Evolutionary conservation across 2,329 filamentous ascomycete species (phyloP), one percentile per base, ranked within the genome.

Genomic region (Beauveria australis): DNA sequence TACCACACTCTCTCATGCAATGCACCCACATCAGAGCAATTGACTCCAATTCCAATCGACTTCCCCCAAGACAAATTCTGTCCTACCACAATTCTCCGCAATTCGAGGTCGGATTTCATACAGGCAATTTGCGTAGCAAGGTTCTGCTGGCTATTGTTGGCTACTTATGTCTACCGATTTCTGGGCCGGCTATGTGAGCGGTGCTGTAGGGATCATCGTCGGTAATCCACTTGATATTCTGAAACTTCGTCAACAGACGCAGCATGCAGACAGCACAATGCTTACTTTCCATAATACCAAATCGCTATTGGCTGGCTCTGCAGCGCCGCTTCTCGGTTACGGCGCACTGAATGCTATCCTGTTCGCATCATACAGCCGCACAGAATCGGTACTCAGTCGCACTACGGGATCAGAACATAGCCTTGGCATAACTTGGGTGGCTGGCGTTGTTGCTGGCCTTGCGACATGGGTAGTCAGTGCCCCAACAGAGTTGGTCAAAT

Each of bases 401-500:
- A 63, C 68, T 10, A 67, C 76, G 24, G 65, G 70, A 44, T 62
- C 65, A 19, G 65, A 70, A 33, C 75, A 79, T 7, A 82, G 79
- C 61, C 79, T 91, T 4, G 80, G 79, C 71, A 86, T 87, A 43
- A 86, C 89, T 18, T 97, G 89, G 85, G 64, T 88, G 10, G 91
- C 92, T 18, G 93, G 93, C 51, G 89, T 89, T 9, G 76, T 87
- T 3, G 91, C 91, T 47, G 93, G 93, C 1, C 79, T 97, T 19
- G 89, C 91, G 3, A 94, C 89, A 5, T 97, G 92, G 81, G 80
- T 89, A 22, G 82, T 97, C 43, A 93, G 89, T 62, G 89, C 92
- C 5, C 93, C 93, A 0, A 96, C 92, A 0, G 93, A 97, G 74
- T 79, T 96, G 40, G 81, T 97, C 67, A 97, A 97, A 77, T 96